Evolutionary conservation across 2,329 filamentous ascomycete genomes (phyloP).

Genomic region (Paecilomyces variotii): DNA sequence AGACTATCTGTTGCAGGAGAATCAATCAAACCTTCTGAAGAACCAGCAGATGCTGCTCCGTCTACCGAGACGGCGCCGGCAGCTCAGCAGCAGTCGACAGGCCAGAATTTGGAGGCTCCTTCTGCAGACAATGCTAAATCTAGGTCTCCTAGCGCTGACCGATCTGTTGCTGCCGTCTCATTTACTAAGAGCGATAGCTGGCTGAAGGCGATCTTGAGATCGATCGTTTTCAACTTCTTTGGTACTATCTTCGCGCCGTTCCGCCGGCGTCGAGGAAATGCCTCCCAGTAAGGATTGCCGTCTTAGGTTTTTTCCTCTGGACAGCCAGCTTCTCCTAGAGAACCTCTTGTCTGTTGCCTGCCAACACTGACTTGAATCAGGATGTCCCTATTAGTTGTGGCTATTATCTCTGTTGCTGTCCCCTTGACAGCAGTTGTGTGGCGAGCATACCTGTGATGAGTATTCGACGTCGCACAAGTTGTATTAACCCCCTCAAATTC

Average conservation of each 20-base stretch:
- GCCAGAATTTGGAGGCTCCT: background rate
- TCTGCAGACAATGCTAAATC: constrained; percentile 6
- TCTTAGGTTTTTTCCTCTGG: constrained; percentile 3
- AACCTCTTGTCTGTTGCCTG: constrained; percentile 3
- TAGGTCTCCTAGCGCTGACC: constrained; percentile 12
- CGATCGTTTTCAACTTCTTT: constrained; percentile 34
- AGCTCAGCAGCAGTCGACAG: background rate
- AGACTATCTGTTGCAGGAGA: constrained; percentile 72
- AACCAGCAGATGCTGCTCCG: constrained; percentile 66
- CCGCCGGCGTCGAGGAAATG: constrained; percentile 24
- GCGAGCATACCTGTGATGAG: constrained; percentile 18
- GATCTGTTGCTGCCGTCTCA: constrained; percentile 32
- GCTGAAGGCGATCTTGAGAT: constrained; percentile 32
- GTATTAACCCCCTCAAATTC: constrained; percentile 17
- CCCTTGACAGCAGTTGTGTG: constrained; percentile 24
- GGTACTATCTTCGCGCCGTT: constrained; percentile 31
- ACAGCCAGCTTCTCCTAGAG: constrained; percentile 2
- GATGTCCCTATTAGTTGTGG: constrained; percentile 16
- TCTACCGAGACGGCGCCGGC: background rate
- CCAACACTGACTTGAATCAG: constrained; percentile 25
- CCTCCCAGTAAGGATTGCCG: constrained; percentile 17
- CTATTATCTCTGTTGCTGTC: constrained; percentile 16
- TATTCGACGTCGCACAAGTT: constrained; percentile 6
- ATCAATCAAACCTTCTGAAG: constrained; percentile 95
- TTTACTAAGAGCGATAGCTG: constrained; percentile 31